These are phyloP conservation scores for Brettanomyces nanus DNA, from an alignment of 805 yeast genomes.

Conservation along the genomic window DNA sequence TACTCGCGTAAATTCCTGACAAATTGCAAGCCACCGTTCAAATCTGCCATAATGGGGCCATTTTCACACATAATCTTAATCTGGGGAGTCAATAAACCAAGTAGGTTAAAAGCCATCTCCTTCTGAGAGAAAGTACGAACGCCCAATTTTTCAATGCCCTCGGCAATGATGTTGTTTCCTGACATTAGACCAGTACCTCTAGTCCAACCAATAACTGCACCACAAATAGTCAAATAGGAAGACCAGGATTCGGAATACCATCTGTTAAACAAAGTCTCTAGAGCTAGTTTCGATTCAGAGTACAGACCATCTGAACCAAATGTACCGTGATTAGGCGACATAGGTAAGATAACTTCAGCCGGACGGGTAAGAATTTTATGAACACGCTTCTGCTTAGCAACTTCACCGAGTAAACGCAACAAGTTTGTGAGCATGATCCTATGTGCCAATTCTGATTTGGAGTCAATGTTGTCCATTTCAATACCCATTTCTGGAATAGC, in stretches of 20 bases:
- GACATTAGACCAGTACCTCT: slow-evolving; percentile 99
- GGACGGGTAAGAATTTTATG: slow-evolving; percentile 88
- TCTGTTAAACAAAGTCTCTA: slow-evolving; percentile 96
- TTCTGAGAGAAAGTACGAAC: slow-evolving; percentile 97
- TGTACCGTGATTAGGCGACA: slow-evolving; percentile 98
- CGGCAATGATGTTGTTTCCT: slow-evolving; percentile 94
- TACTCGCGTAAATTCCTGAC: slow-evolving; percentile 85
- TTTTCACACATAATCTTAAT: slow-evolving; percentile 82
- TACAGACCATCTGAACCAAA: slow-evolving; percentile 98
- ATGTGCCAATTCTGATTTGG: slow-evolving; percentile 96
- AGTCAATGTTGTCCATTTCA: slow-evolving; percentile 86
- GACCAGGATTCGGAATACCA: slow-evolving; percentile 99
- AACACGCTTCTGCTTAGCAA: slow-evolving; percentile 73
- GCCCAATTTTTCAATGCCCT: slow-evolving; percentile 91
- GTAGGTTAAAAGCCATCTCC: slow-evolving; percentile 98
- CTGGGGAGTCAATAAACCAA: slow-evolving; percentile 87
- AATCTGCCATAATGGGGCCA: slow-evolving; percentile 93
- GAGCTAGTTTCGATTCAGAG: slow-evolving; percentile 92
- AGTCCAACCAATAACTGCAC: slow-evolving; percentile 99
- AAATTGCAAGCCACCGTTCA: slow-evolving; percentile 97
- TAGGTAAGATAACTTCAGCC: slow-evolving; percentile 92
- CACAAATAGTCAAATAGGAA: slow-evolving; percentile 87
- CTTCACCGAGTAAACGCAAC: slow-evolving; percentile 83
- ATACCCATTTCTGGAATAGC: slow-evolving; percentile 99
- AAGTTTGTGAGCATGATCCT: slow-evolving; percentile 97